Base-by-base conservation (phyloP, 495 filamentous ascomycete genomes). In the Talaromyces stipitatus region DNA sequence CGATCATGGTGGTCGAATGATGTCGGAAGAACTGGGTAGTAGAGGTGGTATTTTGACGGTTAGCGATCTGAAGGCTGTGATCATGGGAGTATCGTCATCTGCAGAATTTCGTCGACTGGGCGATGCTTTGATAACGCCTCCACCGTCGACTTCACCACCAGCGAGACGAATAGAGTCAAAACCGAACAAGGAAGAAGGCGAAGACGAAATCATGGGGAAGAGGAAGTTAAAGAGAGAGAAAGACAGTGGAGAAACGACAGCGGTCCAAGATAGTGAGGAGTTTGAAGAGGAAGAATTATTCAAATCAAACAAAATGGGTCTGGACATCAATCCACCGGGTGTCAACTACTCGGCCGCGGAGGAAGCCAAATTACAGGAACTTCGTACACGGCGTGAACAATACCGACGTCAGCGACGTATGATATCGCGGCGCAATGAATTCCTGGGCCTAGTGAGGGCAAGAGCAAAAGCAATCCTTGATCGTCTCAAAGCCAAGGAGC, bases 271-370 rank as follows among this genome's bases (percentile, higher is more conserved):
- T 26, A 20, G 14, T 12, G 28, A 36, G 20, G 60, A 58, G 64
- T 86, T 91, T 77, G 83, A 86, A 72, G 88, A 89, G 62, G 81
- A 78, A 32, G 85, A 88, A 70, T 83, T 88, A 57, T 87, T 90
- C 74, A 82, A 87, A 58, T 76, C 85, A 68, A 90, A 90, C 52
- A 89, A 92, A 58, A 87, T 94, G 63, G 85, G 64, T 7, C 58
- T 74, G 8, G 72, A 73, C 28, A 58, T 69, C 55, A 59, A 70
- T 30, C 56, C 62, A 32, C 58, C 64, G 18, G 66, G 62, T 50
- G 58, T 72, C 20, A 67, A 61, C 22, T 78, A 76, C 60, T 72
- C 77, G 0, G 54, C 65, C 4, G 69, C 75, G 10, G 78, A 81
- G 46, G 64, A 64, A 6, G 57, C 66, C 16, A 71, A 69, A 32